These are phyloP conservation scores for Tetracentron sinense DNA, from an alignment of 164 flowering plant species.

Conservation along the genomic window DNA sequence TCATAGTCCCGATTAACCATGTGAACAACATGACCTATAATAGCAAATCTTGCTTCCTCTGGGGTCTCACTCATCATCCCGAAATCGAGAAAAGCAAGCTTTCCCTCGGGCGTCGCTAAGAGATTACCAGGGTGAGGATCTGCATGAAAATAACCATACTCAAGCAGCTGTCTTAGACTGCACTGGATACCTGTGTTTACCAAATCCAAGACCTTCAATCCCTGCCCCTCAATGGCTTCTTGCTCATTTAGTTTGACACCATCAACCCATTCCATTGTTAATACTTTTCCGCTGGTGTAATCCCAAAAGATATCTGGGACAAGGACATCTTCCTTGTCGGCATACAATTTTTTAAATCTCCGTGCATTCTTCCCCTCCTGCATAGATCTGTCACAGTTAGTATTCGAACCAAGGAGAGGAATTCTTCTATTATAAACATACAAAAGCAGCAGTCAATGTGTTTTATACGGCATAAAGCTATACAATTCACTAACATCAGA, in stretches of 20 bases:
- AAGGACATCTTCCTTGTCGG: constrained; percentile 82
- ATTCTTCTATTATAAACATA: constrained; percentile 9
- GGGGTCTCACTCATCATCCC: constrained; percentile 99
- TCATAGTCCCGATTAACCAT: constrained; percentile 98
- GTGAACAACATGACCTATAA: constrained; percentile 97
- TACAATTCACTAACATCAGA: not conserved
- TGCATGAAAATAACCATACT: constrained; percentile 95
- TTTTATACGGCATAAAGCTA: too few species aligned
- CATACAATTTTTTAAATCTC: constrained; percentile 88
- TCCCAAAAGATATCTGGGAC: constrained; percentile 98
- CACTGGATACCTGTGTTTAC: constrained; percentile 94
- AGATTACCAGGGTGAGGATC: constrained; percentile 99
- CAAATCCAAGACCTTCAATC: constrained; percentile 81
- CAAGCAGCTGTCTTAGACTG: constrained; percentile 93
- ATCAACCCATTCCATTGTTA: constrained; percentile 97
- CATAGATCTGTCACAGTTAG: constrained; percentile 64
- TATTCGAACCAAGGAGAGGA: constrained; percentile 34
- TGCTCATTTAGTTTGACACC: constrained; percentile 91
- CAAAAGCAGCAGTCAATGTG: constrained; percentile 3
- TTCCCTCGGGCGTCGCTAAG: constrained; percentile 92
- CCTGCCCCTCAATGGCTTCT: constrained; percentile 82
- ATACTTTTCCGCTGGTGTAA: constrained; percentile 82
- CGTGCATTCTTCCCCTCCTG: constrained; percentile 98
- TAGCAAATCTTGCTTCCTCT: constrained; percentile 91
- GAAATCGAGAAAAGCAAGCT: constrained; percentile 96